Evolutionary conservation across 2,329 filamentous ascomycete species (phyloP), one percentile per base, ranked within the genome.

Genomic region (Herpotrichia juniperi): DNA sequence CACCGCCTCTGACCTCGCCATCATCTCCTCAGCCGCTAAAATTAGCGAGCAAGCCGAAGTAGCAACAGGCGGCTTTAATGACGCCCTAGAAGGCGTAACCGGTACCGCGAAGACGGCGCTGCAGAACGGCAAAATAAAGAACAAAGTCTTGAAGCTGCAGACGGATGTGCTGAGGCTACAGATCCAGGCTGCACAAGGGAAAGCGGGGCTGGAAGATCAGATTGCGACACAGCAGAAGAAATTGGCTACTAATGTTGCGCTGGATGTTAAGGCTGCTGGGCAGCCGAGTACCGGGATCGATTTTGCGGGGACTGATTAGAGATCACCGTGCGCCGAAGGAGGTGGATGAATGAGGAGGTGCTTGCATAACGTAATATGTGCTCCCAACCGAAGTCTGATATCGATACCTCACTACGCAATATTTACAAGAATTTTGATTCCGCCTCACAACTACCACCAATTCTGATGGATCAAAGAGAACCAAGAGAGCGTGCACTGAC

Each of bases 71-170:
- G 69, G 72, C 0, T 83, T 82, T 72, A 81, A 83, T 71, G 76
- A 78, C 22, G 76, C 79, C 48, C 79, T 81, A 54, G 71, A 66
- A 3, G 74, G 73, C 2, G 79, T 79, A 11, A 71, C 79, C 0
- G 63, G 63, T 42, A 69, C 66, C 28, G 68, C 70, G 0, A 75
- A 71, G 0, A 77, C 72, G 35, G 77, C 78, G 10, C 73, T 83
- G 17, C 74, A 79, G 66, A 74, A 74, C 46, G 80, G 81, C 60
- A 83, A 83, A 73, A 83, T 79, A 63, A 82, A 83, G 76, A 83
- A 83, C 72, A 83, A 83, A 75, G 80, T 83, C 34, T 69, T 83
- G 46, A 83, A 83, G 74, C 70, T 83, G 43, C 72, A 79, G 66
- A 74, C 82, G 14, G 75, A 81, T 67, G 76, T 81, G 1, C 57